Conservation (phyloP, 2,329 filamentous ascomycete genomes). For the Alternaria arborescens region DNA sequence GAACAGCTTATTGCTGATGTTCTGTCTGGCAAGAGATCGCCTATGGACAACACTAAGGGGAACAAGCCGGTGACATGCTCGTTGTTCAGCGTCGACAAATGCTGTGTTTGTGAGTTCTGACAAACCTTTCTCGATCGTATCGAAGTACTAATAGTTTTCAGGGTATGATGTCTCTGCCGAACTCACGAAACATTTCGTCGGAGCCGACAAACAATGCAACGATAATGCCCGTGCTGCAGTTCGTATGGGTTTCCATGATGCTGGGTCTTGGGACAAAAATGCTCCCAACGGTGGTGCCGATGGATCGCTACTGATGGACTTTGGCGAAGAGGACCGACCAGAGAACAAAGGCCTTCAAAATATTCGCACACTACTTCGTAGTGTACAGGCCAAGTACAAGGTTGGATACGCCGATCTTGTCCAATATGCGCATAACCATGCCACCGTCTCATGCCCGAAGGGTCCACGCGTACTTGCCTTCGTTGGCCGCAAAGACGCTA, state of each 20-base stretch:
- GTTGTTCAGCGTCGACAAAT: constrained; percentile 29
- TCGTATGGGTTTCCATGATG: constrained; percentile 49
- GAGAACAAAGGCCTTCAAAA: constrained; percentile 58
- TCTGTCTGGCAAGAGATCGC: constrained; percentile 37
- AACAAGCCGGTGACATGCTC: constrained; percentile 34
- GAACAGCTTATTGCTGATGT: constrained; percentile 41
- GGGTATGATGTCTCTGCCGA: constrained; percentile 46
- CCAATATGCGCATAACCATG: constrained; percentile 59
- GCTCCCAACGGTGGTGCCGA: constrained; percentile 52
- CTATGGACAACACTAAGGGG: constrained; percentile 30
- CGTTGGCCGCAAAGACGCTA: constrained; percentile 59
- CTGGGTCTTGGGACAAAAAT: constrained; percentile 48
- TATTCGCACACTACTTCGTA: constrained; percentile 51
- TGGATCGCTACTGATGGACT: constrained; percentile 52
- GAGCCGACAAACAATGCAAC: constrained; percentile 40
- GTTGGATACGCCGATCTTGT: constrained; percentile 65
- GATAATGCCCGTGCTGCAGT: constrained; percentile 48
- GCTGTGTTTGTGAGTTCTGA: constrained; percentile 40
- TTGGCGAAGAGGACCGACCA: constrained; percentile 46
- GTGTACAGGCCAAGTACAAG: constrained; percentile 53
- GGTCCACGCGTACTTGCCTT: constrained; percentile 62
- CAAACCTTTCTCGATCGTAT: not conserved
- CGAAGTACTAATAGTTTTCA: constrained; percentile 15
- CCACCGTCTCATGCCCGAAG: constrained; percentile 60
- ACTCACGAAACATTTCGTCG: constrained; percentile 37